A percentile compares a stretch with the other conserved stretches of the same genome.
Evolutionary conservation across 1,284 basidiomycete genomes (phyloP).

Genomic region (Pholiota adiposa): DNA sequence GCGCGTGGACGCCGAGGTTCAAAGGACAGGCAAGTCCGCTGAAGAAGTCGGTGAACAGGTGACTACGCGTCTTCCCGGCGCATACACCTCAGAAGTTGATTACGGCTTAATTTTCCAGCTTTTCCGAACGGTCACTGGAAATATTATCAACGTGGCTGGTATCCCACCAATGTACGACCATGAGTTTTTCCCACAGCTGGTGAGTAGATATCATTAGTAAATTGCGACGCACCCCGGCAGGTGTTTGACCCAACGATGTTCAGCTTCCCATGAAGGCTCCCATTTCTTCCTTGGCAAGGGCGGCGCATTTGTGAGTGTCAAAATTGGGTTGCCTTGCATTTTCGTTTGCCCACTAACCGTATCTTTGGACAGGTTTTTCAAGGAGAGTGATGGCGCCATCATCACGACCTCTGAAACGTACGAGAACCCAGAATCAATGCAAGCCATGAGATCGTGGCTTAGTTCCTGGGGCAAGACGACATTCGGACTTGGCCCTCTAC

Average conservation of each 20-base stretch:
- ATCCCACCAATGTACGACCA: slow-evolving; percentile 20
- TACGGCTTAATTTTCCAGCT: neutral
- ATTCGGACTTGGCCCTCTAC: neutral
- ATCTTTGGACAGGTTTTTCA: neutral
- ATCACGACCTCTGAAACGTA: neutral
- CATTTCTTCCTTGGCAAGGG: neutral
- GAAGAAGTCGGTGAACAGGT: slow-evolving; percentile 13
- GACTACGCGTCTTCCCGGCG: no score
- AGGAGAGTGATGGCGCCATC: neutral
- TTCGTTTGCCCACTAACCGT: neutral
- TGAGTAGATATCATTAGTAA: neutral
- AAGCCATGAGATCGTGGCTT: neutral
- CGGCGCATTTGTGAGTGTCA: neutral
- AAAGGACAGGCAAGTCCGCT: slow-evolving; percentile 1
- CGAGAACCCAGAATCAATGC: neutral
- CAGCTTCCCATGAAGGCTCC: slow-evolving; percentile 4
- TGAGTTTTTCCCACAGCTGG: slow-evolving; percentile 19
- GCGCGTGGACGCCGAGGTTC: slow-evolving; percentile 13
- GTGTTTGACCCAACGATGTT: neutral
- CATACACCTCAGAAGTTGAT: no score
- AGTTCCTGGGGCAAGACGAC: neutral
- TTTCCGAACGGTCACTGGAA: neutral
- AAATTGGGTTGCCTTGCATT: neutral
- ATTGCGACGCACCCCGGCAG: neutral
- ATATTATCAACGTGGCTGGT: slow-evolving; percentile 10